Conservation (phyloP, 2,329 filamentous ascomycete genomes). For the Rutstroemia sp. region DNA sequence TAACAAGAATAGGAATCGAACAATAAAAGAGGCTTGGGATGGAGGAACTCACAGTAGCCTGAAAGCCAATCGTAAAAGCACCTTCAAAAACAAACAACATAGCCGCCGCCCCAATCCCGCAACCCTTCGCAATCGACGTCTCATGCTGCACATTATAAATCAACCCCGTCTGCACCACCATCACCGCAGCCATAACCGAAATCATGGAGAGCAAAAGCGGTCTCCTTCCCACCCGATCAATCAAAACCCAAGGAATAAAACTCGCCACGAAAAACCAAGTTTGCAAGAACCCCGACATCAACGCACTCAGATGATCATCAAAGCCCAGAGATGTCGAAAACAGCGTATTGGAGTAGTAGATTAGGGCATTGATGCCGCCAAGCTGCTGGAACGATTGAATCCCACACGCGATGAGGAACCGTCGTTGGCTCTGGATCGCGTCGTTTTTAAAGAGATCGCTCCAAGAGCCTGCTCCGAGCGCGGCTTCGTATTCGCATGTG, state of each 20-base stretch:
- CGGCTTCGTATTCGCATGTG: constrained; percentile 29
- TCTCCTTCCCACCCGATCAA: constrained; percentile 54
- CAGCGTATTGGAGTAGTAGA: constrained; percentile 38
- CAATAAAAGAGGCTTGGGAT: too few relatives aligned
- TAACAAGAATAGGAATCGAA: neutral
- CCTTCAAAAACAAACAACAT: constrained; percentile 56
- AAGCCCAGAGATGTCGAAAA: constrained; percentile 40
- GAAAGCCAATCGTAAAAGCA: constrained; percentile 52
- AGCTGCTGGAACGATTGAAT: constrained; percentile 46
- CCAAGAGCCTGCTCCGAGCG: constrained; percentile 30
- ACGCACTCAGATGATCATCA: constrained; percentile 36
- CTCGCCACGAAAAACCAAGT: constrained; percentile 39
- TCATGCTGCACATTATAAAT: constrained; percentile 35
- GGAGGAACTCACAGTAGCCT: constrained; percentile 40
- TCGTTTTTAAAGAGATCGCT: constrained; percentile 19
- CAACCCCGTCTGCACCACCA: constrained; percentile 35
- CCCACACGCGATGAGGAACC: constrained; percentile 42
- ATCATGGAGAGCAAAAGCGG: constrained; percentile 55
- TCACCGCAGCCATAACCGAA: constrained; percentile 34
- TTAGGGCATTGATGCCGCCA: constrained; percentile 35
- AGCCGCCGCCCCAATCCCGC: constrained; percentile 34
- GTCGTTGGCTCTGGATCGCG: constrained; percentile 37
- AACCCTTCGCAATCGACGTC: constrained; percentile 27
- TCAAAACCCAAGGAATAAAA: constrained; percentile 34
- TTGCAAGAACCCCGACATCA: constrained; percentile 46